Conservation (phyloP, 257 asterid genomes). For the Nemophila menziesii region DNA sequence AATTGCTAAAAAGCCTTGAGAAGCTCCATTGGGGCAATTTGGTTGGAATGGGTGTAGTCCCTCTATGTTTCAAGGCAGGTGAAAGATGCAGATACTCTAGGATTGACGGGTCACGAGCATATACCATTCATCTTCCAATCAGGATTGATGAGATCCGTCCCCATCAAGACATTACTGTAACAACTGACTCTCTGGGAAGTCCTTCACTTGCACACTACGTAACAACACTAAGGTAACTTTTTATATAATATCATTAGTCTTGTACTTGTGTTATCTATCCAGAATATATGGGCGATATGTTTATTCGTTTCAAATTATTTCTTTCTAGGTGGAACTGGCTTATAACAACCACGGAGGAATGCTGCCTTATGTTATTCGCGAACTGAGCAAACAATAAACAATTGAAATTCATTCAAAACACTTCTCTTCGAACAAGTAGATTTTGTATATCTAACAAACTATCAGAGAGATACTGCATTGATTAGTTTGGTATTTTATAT, state of each 20-base stretch:
- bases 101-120: conserved; percentile 92
- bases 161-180: conserved; percentile 73
- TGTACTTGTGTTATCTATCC: too few species aligned
- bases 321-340: conserved; percentile 22
- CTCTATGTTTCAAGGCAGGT: conserved; percentile 88
- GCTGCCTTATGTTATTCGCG: conserved; percentile 73
- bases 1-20: conserved; percentile 85
- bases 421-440: too few species aligned
- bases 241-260: too few species aligned
- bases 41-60: conserved; percentile 94
- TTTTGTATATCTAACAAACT: too few species aligned
- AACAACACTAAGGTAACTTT: conserved; percentile 86
- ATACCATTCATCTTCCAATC: conserved; percentile 74
- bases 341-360: conserved; percentile 81
- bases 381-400: conserved; percentile 44
- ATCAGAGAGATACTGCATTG: too few species aligned
- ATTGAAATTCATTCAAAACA: too few species aligned
- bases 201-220: conserved; percentile 78
- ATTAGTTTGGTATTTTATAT: too few species aligned
- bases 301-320: not conserved
- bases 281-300: too few species aligned
- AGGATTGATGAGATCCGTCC: conserved; percentile 68
- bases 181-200: conserved; percentile 63
- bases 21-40: conserved; percentile 92
- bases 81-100: conserved; percentile 89